These are phyloP conservation scores for Podosphaera fusca DNA, from an alignment of 2,329 filamentous ascomycete genomes.

Conservation along the genomic window DNA sequence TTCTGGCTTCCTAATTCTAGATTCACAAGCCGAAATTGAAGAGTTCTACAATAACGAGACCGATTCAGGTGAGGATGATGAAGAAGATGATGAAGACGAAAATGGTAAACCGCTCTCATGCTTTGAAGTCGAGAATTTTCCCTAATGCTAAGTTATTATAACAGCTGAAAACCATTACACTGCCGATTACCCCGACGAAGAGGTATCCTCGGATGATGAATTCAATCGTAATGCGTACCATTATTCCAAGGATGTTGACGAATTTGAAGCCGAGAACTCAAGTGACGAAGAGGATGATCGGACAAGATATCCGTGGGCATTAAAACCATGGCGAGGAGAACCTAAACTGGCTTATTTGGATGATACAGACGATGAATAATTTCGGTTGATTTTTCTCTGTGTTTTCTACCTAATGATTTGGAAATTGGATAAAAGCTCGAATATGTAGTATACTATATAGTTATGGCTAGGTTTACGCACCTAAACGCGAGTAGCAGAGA, in stretches of 20 bases:
- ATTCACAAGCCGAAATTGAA: slow-evolving; percentile 20
- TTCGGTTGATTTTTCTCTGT: no score
- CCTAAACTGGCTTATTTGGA: slow-evolving; percentile 1
- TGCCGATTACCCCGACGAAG: slow-evolving; percentile 61
- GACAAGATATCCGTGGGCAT: slow-evolving; percentile 11
- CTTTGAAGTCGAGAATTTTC: background rate
- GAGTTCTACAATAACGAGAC: slow-evolving; percentile 36
- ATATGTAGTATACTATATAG: no score
- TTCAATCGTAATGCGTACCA: slow-evolving; percentile 31
- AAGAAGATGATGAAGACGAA: slow-evolving; percentile 40
- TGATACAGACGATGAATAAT: slow-evolving; percentile 1
- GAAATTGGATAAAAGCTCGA: no score
- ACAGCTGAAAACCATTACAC: slow-evolving; percentile 59
- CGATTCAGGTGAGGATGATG: slow-evolving; percentile 41
- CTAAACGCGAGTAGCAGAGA: no score
- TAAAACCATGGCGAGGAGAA: slow-evolving; percentile 1
- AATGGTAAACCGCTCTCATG: slow-evolving; percentile 26
- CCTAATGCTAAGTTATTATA: background rate
- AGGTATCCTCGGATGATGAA: slow-evolving; percentile 50
- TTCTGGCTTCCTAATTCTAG: slow-evolving; percentile 19
- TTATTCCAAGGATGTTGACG: slow-evolving; percentile 19
- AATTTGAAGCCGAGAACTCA: slow-evolving; percentile 6
- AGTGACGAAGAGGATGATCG: slow-evolving; percentile 9
- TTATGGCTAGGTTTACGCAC: no score
- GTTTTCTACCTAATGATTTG: no score